Conservation (phyloP, 2,329 filamentous ascomycete species). For the Xylogone sp. region DNA sequence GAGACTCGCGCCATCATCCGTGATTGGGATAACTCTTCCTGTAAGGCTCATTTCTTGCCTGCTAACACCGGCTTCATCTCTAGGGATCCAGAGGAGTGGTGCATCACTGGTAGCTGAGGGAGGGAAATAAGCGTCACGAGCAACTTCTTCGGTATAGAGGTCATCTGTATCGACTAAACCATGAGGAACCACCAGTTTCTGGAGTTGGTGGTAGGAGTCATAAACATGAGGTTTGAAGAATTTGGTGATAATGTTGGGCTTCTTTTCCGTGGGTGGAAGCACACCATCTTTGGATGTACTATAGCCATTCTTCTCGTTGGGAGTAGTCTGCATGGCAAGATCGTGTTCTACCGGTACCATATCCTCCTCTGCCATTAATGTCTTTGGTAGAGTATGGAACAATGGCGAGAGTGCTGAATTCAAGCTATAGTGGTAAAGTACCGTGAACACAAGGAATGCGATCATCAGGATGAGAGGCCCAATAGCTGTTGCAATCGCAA, state of each 20-base stretch:
- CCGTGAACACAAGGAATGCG: constrained; percentile 68
- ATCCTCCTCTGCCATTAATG: constrained; percentile 54
- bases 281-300: constrained; percentile 15
- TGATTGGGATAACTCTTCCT: constrained; percentile 68
- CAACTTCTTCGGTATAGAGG: constrained; percentile 57
- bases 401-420: constrained; percentile 72
- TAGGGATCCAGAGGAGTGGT: constrained; percentile 81
- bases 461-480: constrained; percentile 75
- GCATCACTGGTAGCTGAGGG: constrained; percentile 60
- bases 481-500: constrained; percentile 63
- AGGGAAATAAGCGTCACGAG: constrained; percentile 69
- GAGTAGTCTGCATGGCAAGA: neutral
- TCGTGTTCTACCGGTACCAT: constrained; percentile 8
- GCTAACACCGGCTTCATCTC: constrained; percentile 70
- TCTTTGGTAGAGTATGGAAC: constrained; percentile 74
- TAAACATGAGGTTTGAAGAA: constrained; percentile 79
- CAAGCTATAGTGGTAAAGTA: constrained; percentile 71
- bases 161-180: constrained; percentile 38
- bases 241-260: constrained; percentile 55
- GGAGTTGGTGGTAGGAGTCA: constrained; percentile 67
- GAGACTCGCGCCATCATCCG: constrained; percentile 70
- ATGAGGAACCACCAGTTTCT: constrained; percentile 63
- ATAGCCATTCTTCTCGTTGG: constrained; percentile 20
- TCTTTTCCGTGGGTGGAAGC: constrained; percentile 36
- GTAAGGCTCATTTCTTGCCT: constrained; percentile 75